Evolutionary conservation across 352 stramenopile species (phyloP).

Genomic region (Phytopythium delawarense): DNA sequence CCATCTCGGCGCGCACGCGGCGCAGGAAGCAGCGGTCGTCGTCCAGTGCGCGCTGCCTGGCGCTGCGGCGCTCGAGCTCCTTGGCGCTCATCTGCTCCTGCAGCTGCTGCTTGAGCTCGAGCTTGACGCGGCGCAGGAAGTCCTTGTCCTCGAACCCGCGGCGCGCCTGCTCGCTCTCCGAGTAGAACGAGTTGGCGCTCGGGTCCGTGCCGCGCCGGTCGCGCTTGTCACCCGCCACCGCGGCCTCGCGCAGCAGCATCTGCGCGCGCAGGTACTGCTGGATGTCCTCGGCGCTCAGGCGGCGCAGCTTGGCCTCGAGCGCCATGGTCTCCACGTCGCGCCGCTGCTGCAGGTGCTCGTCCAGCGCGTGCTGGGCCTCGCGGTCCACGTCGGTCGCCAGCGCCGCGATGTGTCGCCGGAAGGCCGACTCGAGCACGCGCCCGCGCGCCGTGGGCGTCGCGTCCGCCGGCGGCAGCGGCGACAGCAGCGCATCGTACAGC

Average conservation of each 20-base stretch:
- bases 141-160: slow-evolving; percentile 50
- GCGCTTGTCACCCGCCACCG: slow-evolving; percentile 24
- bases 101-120: slow-evolving; percentile 53
- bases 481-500: slow-evolving; percentile 40
- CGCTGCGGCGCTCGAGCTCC: slow-evolving; percentile 36
- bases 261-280: slow-evolving; percentile 51
- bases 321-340: slow-evolving; percentile 52
- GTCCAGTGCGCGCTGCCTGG: slow-evolving; percentile 35
- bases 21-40: slow-evolving; percentile 58
- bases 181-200: slow-evolving; percentile 54
- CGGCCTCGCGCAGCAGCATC: slow-evolving; percentile 37
- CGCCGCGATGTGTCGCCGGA: slow-evolving; percentile 48
- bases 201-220: slow-evolving; percentile 32
- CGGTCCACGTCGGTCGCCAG: slow-evolving; percentile 48
- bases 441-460: slow-evolving; percentile 15
- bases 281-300: slow-evolving; percentile 46
- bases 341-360: slow-evolving; percentile 47
- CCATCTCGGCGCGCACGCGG: slow-evolving; percentile 51
- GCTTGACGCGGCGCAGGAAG: slow-evolving; percentile 32
- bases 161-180: slow-evolving; percentile 39
- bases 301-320: slow-evolving; percentile 39
- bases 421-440: slow-evolving; percentile 52
- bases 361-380: slow-evolving; percentile 54
- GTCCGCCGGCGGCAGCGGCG: slow-evolving; percentile 15
- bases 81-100: slow-evolving; percentile 57